Evolutionary conservation across 306 rosid species (phyloP), one percentile per base, ranked within the genome.

Genomic region (Pyrus bretschneideri): DNA sequence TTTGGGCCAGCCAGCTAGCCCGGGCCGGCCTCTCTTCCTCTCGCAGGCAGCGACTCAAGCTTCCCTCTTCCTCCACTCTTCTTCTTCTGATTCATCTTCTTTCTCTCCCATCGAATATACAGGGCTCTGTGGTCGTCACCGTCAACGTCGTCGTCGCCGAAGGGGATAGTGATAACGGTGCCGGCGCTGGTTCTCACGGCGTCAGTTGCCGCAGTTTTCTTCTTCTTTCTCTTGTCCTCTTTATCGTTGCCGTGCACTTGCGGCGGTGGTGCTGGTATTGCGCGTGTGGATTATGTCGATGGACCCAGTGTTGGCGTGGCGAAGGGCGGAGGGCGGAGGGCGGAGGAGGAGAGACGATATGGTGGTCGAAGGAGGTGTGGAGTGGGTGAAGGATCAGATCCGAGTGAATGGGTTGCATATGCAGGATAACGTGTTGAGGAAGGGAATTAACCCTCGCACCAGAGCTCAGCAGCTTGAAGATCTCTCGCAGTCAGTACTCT

Each of bases 381-480:
- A 93, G 66, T 93, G 98, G 98, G 87, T 91, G 69, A 88, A 76
- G 81, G 83, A 81, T 77, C 98, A 93, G 85, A 93, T 93, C 85
- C 88, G 69, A 67, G 81, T 79, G 45, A 93, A 91, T 64, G 95
- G 98, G 18, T 78, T 91, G 76, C 93, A 88, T 67, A 93, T 93
- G 98, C 93, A 86, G 22, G 92, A 91, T 4, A 93, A 93, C 59
- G 89, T 93, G 75, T 91, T 93, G 66, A 89, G 98, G 12, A 93
- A 93, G 86, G 96, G 98, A 51, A 93, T 93, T 69, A 93, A 93
- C 69, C 98, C 97, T 72, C 91, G 92, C 52, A 85, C 96, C 6
- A 79, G 97, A 77, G 93, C 82, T 55, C 88, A 93, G 74, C 97
- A 93, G 78, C 98, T 93, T 55, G 88, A 89, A 83, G 98, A 91